Conservation (phyloP, 164 flowering plant species). For the Stephania yunnanensis region DNA sequence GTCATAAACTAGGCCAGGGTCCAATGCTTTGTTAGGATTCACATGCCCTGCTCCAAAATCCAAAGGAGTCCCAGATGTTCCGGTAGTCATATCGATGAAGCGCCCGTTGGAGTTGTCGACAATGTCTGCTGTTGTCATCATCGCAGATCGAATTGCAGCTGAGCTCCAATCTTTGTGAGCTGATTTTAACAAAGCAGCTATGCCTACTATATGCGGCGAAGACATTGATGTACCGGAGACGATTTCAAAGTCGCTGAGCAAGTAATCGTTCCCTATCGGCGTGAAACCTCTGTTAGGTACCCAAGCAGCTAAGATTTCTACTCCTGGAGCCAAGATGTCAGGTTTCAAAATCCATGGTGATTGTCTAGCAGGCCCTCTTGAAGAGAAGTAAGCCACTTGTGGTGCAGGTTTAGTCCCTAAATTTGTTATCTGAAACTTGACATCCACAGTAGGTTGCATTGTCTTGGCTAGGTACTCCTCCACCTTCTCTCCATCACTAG, state of each 20-base stretch:
- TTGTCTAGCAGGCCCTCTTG: conserved; percentile 20
- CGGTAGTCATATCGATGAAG: conserved; percentile 8
- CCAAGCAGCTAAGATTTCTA: conserved; percentile 23
- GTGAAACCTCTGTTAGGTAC: conserved; percentile 1
- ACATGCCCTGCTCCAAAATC: conserved; percentile 23
- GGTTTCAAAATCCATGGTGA: conserved; percentile 8
- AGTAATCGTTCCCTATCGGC: conserved; percentile 4
- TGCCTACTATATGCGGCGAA: conserved; percentile 12
- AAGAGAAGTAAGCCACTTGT: conserved; percentile 23
- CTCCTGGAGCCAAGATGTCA: conserved; percentile 13
- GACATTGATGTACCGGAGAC: conserved; percentile 18
- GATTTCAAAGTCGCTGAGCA: conserved; percentile 4
- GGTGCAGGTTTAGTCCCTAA: conserved; percentile 26
- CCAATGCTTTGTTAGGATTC: conserved; percentile 22
- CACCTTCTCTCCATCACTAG: conserved; percentile 16
- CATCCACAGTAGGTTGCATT: neutral
- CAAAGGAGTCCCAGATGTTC: conserved; percentile 12
- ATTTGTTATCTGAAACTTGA: conserved; percentile 19
- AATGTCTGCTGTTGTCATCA: conserved; percentile 17
- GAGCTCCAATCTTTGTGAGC: conserved; percentile 11
- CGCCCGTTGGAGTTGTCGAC: conserved; percentile 2
- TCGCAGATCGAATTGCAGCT: conserved; percentile 17
- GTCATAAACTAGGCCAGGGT: conserved; percentile 22
- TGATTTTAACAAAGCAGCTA: conserved; percentile 13
- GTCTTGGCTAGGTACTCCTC: conserved; percentile 13